These are phyloP conservation scores for Vigna radiata DNA, from an alignment of 306 rosid genomes.

Conservation along the genomic window DNA sequence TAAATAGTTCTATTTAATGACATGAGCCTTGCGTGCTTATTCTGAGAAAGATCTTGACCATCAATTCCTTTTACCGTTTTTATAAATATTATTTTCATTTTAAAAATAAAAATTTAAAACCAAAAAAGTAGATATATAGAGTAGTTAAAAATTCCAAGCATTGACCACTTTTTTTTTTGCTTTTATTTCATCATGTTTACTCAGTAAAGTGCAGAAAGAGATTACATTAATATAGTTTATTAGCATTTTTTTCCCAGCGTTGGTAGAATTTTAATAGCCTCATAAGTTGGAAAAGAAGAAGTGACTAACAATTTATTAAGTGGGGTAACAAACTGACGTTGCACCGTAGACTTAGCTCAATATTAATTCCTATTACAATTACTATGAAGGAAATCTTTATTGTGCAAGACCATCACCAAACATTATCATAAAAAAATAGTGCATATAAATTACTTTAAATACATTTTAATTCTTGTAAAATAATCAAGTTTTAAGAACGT, in stretches of 20 bases:
- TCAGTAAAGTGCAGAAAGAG: neutral
- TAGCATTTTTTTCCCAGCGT: neutral
- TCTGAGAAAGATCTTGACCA: too few species aligned
- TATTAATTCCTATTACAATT: neutral
- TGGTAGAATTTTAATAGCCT: constrained; percentile 11
- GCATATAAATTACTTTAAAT: too few species aligned
- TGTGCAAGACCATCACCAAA: neutral
- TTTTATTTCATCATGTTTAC: neutral
- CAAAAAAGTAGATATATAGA: neutral
- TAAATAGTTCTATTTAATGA: too few species aligned
- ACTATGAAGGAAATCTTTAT: neutral
- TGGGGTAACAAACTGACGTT: neutral
- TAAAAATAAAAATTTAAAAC: too few species aligned
- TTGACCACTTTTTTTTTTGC: neutral
- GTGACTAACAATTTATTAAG: neutral
- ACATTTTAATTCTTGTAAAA: too few species aligned
- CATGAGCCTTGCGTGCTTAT: neutral
- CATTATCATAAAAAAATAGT: neutral
- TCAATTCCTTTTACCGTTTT: too few species aligned
- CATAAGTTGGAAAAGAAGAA: neutral
- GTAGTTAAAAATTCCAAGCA: neutral
- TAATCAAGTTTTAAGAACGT: too few species aligned
- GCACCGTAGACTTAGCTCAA: constrained; percentile 1
- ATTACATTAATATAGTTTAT: neutral
- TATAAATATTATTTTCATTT: too few species aligned